A percentile compares a stretch with the other conserved stretches of the same genome.
Conservation (phyloP, 192 early-diverging fungal species). For the Coemansia sp. region DNA sequence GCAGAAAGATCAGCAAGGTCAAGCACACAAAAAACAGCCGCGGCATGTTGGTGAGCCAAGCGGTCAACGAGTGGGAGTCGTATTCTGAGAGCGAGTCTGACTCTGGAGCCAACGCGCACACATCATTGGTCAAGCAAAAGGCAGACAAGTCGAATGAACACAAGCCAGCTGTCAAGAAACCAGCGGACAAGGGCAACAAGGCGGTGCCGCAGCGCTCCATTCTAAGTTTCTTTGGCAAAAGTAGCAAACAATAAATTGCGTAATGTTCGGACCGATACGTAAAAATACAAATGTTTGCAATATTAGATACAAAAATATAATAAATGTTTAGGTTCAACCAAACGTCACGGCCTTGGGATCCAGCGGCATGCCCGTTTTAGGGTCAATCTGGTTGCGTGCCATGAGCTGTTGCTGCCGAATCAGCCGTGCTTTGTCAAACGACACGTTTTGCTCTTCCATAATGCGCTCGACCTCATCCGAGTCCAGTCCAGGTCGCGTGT, state of each 20-base stretch:
- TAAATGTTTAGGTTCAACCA: background rate
- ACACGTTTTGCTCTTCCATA: constrained; percentile 44
- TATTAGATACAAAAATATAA: background rate
- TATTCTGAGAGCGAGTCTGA: constrained; percentile 51
- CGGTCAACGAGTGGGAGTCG: constrained; percentile 53
- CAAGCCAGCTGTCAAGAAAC: background rate
- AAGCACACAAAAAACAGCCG: constrained; percentile 52
- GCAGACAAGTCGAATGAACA: too few relatives aligned
- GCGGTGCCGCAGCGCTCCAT: constrained; percentile 41
- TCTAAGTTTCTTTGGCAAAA: constrained; percentile 53
- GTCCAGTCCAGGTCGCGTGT: constrained; percentile 46
- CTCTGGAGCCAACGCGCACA: background rate
- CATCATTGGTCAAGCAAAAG: background rate
- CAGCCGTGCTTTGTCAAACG: constrained; percentile 54
- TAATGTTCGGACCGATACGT: too few relatives aligned
- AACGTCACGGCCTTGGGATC: constrained; percentile 51
- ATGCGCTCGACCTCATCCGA: constrained; percentile 47
- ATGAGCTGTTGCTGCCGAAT: constrained; percentile 50
- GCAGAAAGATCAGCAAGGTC: constrained; percentile 47
- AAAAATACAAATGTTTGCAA: background rate
- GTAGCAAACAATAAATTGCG: background rate
- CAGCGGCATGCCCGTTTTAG: constrained; percentile 44
- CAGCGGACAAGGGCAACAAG: constrained; percentile 11
- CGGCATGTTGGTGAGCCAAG: constrained; percentile 51
- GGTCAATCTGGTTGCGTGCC: constrained; percentile 46